Conservation (phyloP, 2,329 filamentous ascomycete genomes). For the Ascochyta rabiei region DNA sequence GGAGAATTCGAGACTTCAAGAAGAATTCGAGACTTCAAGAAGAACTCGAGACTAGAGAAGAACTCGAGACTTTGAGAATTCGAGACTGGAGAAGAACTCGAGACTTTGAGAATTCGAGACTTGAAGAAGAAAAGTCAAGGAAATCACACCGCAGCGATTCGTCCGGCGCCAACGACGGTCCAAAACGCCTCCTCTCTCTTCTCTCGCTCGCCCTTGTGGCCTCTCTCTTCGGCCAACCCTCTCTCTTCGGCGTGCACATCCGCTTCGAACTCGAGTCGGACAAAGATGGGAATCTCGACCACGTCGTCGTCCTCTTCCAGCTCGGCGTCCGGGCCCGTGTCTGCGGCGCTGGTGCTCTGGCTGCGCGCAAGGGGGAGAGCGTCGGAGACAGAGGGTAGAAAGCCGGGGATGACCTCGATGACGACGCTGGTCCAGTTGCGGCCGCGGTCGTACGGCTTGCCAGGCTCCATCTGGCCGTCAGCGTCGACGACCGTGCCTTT, state of each 20-base stretch:
- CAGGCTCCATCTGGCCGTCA: conserved; percentile 68
- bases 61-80: too few relatives aligned
- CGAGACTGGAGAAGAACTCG: too few relatives aligned
- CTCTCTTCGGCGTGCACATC: conserved; percentile 65
- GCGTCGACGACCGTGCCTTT: conserved; percentile 31
- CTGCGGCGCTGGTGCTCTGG: conserved; percentile 1
- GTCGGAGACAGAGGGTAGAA: conserved; percentile 23
- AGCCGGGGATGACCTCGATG: conserved; percentile 78
- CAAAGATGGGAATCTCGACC: conserved; percentile 92
- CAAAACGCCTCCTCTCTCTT: conserved; percentile 93
- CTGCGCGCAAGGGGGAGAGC: conserved; percentile 4
- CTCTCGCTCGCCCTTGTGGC: conserved; percentile 68
- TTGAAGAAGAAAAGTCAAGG: background rate
- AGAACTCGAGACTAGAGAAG: too few relatives aligned
- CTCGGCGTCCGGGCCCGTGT: conserved; percentile 23
- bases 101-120: too few relatives aligned
- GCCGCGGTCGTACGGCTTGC: conserved; percentile 94
- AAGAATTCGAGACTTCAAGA: too few relatives aligned
- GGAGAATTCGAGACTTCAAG: too few relatives aligned
- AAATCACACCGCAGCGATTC: conserved; percentile 60
- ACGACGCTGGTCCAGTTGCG: conserved; percentile 96
- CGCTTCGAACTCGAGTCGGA: conserved; percentile 87
- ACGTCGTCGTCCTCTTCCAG: conserved; percentile 64
- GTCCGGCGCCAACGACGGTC: conserved; percentile 88
- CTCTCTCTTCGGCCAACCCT: conserved; percentile 44